Percentiles rank a stretch among this genome's conserved stretches.
Conservation (phyloP, 148 eudicot species). For the Rhododendron simsii region DNA sequence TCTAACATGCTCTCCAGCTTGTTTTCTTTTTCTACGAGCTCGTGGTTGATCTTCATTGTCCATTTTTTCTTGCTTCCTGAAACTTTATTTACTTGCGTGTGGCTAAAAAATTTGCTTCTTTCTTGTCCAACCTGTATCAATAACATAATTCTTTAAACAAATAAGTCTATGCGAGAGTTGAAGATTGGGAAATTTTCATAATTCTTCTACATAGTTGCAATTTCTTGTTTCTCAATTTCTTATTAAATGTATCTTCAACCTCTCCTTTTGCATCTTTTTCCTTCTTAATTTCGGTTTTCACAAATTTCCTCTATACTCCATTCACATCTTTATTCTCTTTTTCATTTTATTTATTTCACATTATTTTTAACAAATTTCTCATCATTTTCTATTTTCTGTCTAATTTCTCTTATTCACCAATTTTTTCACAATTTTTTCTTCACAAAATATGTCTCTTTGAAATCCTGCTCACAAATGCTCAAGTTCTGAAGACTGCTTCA, state of each 20-base stretch:
- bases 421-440: background rate
- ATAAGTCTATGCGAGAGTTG: background rate
- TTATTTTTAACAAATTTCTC: background rate
- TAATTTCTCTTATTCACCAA: background rate
- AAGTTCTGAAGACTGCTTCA: background rate
- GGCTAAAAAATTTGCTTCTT: background rate
- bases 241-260: background rate
- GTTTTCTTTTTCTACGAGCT: background rate
- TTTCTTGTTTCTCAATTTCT: background rate
- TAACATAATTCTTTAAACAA: background rate
- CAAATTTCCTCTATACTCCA: background rate
- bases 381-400: background rate
- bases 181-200: background rate
- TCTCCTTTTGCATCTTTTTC: background rate
- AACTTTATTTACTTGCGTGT: background rate
- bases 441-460: background rate
- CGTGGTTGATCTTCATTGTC: background rate
- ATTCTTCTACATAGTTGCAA: background rate
- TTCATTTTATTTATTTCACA: background rate
- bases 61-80: background rate
- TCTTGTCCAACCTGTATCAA: background rate
- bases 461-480: background rate
- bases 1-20: background rate
- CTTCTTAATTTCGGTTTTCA: background rate
- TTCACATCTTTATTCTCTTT: background rate